Conservation (phyloP, 805 yeast species). For the Metschnikowia bowlesiae region DNA sequence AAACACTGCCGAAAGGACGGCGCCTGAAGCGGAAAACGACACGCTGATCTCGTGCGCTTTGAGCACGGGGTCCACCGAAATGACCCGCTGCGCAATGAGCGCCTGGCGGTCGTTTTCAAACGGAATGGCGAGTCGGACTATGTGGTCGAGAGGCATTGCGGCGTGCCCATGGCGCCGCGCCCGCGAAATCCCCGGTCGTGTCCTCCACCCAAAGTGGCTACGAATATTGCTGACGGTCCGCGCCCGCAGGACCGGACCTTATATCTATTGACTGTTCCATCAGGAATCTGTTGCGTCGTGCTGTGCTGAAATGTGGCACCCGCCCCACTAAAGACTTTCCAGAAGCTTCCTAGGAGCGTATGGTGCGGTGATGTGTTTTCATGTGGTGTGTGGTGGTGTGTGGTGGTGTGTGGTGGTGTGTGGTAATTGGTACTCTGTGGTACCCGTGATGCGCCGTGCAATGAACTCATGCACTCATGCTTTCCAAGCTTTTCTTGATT, state of each 20-base stretch:
- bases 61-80: constrained; percentile 78
- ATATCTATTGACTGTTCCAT: neutral
- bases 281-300: constrained; percentile 4
- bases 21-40: constrained; percentile 33
- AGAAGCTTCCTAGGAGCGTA: constrained; percentile 3
- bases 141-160: constrained; percentile 15
- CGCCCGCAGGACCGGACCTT: neutral
- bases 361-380: too few relatives aligned
- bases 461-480: neutral
- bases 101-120: constrained; percentile 60
- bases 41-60: constrained; percentile 62
- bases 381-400: too few relatives aligned
- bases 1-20: constrained; percentile 44
- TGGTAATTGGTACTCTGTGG: neutral
- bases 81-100: constrained; percentile 52
- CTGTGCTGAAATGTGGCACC: constrained; percentile 1
- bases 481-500: neutral
- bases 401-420: too few relatives aligned
- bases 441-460: neutral
- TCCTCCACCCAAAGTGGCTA: too few relatives aligned
- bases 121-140: constrained; percentile 51
- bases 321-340: constrained; percentile 5
- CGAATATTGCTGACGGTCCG: neutral
- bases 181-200: neutral
- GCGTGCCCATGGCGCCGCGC: neutral